Evolutionary conservation across 2,329 filamentous ascomycete species (phyloP).

Genomic region (Claviceps pazoutovae): DNA sequence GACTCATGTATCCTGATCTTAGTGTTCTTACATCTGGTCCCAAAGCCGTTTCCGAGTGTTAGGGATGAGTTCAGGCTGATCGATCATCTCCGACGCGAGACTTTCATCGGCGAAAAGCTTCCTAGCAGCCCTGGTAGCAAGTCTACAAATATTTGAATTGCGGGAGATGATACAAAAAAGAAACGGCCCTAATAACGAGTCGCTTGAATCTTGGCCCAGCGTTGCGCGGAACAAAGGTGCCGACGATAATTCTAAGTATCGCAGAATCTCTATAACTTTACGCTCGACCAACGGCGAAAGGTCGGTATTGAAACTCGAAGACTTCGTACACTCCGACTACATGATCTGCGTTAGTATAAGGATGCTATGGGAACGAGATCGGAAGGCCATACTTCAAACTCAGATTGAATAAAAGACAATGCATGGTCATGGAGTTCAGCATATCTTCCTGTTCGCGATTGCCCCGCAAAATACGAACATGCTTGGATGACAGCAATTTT

Average conservation of each 20-base stretch:
- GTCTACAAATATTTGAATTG: slow-evolving; percentile 32
- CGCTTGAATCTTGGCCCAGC: slow-evolving; percentile 11
- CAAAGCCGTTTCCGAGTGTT: slow-evolving; percentile 31
- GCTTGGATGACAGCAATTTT: slow-evolving; percentile 49
- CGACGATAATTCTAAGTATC: slow-evolving; percentile 41
- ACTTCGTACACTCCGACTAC: slow-evolving; percentile 3
- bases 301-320: slow-evolving; percentile 9
- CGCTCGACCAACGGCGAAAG: slow-evolving; percentile 25
- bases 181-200: slow-evolving; percentile 34
- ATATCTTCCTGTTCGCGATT: slow-evolving; percentile 34
- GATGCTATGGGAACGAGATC: neutral
- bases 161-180: slow-evolving; percentile 40
- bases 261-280: slow-evolving; percentile 19
- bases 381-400: neutral
- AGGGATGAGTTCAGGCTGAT: slow-evolving; percentile 12
- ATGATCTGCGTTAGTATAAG: neutral
- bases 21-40: slow-evolving; percentile 34
- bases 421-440: slow-evolving; percentile 40
- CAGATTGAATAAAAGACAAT: slow-evolving; percentile 36
- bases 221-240: slow-evolving; percentile 18
- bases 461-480: slow-evolving; percentile 47
- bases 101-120: slow-evolving; percentile 27
- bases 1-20: neutral
- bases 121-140: slow-evolving; percentile 33
- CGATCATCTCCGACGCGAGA: slow-evolving; percentile 15